Conservation (phyloP, 148 eudicot genomes). For the Limonium bicolor region DNA sequence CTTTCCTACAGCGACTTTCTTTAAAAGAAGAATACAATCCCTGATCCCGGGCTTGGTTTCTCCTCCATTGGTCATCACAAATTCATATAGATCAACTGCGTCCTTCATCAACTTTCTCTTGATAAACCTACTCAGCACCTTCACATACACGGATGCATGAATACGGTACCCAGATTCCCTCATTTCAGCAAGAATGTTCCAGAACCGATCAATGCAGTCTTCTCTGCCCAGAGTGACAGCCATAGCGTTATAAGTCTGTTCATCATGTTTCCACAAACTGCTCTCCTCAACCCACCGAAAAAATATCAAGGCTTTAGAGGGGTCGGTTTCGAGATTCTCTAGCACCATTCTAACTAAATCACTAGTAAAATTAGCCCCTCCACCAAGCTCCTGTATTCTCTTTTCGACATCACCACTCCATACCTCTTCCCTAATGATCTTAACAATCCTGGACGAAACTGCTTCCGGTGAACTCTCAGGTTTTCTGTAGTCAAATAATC, state of each 20-base stretch:
- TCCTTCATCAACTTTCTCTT: conserved; percentile 44
- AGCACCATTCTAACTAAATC: conserved; percentile 47
- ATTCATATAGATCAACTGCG: conserved; percentile 55
- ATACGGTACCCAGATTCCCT: conserved; percentile 35
- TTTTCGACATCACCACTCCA: conserved; percentile 77
- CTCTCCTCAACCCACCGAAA: conserved; percentile 73
- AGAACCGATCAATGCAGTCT: conserved; percentile 53
- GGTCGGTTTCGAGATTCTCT: conserved; percentile 32
- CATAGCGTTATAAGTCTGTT: conserved; percentile 42
- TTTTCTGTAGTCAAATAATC: conserved; percentile 25
- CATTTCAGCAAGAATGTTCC: conserved; percentile 59
- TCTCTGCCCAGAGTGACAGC: conserved; percentile 36
- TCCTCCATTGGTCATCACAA: conserved; percentile 25
- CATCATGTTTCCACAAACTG: conserved; percentile 43
- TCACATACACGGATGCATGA: conserved; percentile 28
- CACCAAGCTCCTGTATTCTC: conserved; percentile 20
- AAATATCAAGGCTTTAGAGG: conserved; percentile 50
- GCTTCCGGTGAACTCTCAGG: conserved; percentile 12
- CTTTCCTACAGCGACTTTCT: conserved; percentile 40
- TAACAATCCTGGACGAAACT: conserved; percentile 21
- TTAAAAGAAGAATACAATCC: conserved; percentile 50
- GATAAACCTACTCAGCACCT: conserved; percentile 28
- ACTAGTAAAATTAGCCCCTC: conserved; percentile 21
- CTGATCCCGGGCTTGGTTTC: conserved; percentile 35
- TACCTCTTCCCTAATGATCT: conserved; percentile 21